phyloP scores from a whole-genome alignment of 148 eudicot genomes.

The Tetragonia tetragonoides region DNA sequence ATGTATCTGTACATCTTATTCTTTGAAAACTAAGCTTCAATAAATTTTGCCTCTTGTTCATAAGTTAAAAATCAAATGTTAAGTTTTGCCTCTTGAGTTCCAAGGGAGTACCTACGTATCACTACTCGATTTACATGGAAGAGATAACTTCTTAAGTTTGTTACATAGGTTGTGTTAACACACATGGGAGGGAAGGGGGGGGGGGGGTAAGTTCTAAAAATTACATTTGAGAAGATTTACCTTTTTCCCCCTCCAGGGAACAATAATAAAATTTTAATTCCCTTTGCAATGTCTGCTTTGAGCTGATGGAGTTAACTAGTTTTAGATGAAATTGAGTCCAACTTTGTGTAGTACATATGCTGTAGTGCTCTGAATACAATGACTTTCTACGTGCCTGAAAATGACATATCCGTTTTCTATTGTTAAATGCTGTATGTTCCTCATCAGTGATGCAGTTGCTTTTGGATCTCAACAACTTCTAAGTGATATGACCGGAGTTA shows the following conservation, averaged over 20 bases:
- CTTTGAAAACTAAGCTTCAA: background rate
- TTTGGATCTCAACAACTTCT: background rate
- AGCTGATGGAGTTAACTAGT: background rate
- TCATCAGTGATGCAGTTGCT: slow-evolving; percentile 4
- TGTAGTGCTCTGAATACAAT: background rate
- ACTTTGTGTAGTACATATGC: background rate
- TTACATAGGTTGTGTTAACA: too few relatives aligned
- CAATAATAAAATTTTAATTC: background rate
- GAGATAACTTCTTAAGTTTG: background rate
- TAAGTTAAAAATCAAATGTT: background rate
- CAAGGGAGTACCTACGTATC: background rate
- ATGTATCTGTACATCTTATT: background rate
- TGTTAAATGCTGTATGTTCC: background rate
- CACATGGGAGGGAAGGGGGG: background rate
- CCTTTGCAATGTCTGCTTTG: background rate
- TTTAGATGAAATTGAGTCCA: too few relatives aligned
- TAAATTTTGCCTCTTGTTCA: too few relatives aligned
- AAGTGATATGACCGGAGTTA: background rate
- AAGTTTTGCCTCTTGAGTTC: background rate
- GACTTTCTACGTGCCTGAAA: slow-evolving; percentile 2
- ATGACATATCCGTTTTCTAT: background rate
- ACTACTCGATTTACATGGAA: background rate
- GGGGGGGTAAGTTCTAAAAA: background rate
- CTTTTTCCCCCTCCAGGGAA: background rate
- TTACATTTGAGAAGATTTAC: background rate